Percentiles rank a stretch among this genome's conserved stretches.
Evolutionary conservation across 768 basidiomycete species (phyloP).

Genomic region (Psilocybe sp.): DNA sequence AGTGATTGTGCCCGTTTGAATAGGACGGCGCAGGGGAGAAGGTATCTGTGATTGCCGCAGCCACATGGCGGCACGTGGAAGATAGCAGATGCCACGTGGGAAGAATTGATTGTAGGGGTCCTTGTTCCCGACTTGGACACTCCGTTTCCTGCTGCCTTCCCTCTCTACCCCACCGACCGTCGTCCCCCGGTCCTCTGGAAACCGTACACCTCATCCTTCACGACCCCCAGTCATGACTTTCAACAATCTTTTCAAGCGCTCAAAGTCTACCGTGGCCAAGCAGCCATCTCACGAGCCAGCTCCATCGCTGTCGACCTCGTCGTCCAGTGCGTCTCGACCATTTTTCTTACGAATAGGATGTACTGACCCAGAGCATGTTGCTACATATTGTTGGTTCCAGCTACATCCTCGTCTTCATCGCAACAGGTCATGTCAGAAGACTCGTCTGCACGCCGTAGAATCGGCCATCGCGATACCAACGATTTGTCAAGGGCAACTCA

Average conservation of each 20-base stretch:
- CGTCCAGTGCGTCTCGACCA: slow-evolving; percentile 13
- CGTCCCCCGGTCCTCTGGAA: slow-evolving; percentile 8
- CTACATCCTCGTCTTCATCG: no score
- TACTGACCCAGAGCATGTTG: no score
- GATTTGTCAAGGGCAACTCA: slow-evolving; percentile 8
- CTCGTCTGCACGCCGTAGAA: slow-evolving; percentile 11
- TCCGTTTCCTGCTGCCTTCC: slow-evolving; percentile 5
- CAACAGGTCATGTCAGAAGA: no score
- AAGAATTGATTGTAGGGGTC: slow-evolving; percentile 21
- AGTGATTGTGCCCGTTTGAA: background rate
- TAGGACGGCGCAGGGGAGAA: background rate
- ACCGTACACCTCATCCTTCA: slow-evolving; percentile 5
- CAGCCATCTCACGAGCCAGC: slow-evolving; percentile 4
- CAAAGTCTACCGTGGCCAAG: slow-evolving; percentile 16
- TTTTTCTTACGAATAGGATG: slow-evolving; percentile 13
- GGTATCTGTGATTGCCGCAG: slow-evolving; percentile 18
- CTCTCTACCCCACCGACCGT: slow-evolving; percentile 6
- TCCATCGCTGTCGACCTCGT: slow-evolving; percentile 9
- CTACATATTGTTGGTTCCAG: no score
- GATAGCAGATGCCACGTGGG: slow-evolving; percentile 21
- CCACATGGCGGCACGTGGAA: slow-evolving; percentile 28
- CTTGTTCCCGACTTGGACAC: slow-evolving; percentile 25
- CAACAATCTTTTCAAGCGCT: slow-evolving; percentile 23
- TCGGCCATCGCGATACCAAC: slow-evolving; percentile 15
- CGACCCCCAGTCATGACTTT: background rate